Base-by-base conservation (phyloP, 495 filamentous ascomycete species). In the Aspergillus indologenus region DNA sequence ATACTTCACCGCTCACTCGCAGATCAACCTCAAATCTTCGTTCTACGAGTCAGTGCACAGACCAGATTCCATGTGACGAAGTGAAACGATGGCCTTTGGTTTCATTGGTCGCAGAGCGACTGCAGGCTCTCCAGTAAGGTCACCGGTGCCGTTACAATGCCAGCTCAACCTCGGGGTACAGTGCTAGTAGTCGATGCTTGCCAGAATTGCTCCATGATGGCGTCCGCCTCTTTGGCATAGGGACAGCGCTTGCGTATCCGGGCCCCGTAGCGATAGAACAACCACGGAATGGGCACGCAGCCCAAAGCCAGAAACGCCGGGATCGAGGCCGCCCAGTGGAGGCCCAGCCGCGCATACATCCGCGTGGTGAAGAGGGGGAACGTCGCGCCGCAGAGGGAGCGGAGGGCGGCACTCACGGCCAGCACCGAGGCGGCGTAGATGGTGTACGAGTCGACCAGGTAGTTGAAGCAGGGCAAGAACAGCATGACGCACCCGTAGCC, bases 311-410 rank as follows among this genome's bases (percentile, higher is more conserved):
- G 23, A 24, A 51, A 51, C 0, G 48, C 48, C 11, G 48, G 48
- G 22, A 51, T 51, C 11, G 48, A 51, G 2, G 48, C 31, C n/a
- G 48, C 48, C 48, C 48, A 51, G 48, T 51, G 48, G 23, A 51
- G 31, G 7, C 48, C 48, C 24, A 51, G 48, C 15, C 31, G 31
- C 15, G 31, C 23, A 15, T 29, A 51, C 48, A 51, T 51, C 15
- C 31, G 31, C 2, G 48, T 51, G 6, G 48, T 51, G 15, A 51
- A 51, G 23, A 51, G 23, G 4, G 48, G 48, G 48, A 51, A 51
- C 9, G 48, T 23, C 1, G 31, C 31, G 15, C 48, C 48, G 48
- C 31, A 51, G 7, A 51, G 48, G 17, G 48, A 51, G 23, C 48
- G 48, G 15, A 51, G 48, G 9, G 48, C 48, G 9, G 48, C 31